Percentiles rank a stretch among this genome's conserved stretches.
These are phyloP conservation scores for Colletotrichum gigasporum DNA, from an alignment of 2,329 filamentous ascomycete genomes.

Conservation along the genomic window DNA sequence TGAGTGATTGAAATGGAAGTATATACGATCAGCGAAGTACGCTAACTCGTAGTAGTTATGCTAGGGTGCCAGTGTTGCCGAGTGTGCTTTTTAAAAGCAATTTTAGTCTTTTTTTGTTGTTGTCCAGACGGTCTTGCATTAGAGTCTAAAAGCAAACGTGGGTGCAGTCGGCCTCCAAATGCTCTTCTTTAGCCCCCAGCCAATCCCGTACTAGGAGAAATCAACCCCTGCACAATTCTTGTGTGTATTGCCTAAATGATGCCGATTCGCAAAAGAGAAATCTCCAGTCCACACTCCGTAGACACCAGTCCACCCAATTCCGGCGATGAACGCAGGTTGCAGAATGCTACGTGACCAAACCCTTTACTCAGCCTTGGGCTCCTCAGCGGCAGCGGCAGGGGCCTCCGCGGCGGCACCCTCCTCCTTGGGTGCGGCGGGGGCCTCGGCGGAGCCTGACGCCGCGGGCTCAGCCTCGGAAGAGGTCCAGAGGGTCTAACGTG, in stretches of 20 bases:
- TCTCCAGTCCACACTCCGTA: conserved; percentile 70
- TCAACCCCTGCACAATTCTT: conserved; percentile 46
- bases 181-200: conserved; percentile 54
- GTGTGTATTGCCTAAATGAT: conserved; percentile 58
- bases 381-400: conserved; percentile 63
- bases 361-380: conserved; percentile 74
- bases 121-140: conserved; percentile 66
- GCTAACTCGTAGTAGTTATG: too few species aligned
- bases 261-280: conserved; percentile 62
- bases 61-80: not conserved
- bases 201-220: conserved; percentile 48
- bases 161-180: conserved; percentile 55
- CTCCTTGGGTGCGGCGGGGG: conserved; percentile 57
- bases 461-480: conserved; percentile 95
- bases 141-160: conserved; percentile 64
- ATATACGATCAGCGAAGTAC: too few species aligned
- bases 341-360: conserved; percentile 33
- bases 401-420: conserved; percentile 27
- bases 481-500: conserved; percentile 90
- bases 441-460: conserved; percentile 62
- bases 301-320: conserved; percentile 67
- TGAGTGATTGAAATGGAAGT: too few species aligned
- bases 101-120: conserved; percentile 61
- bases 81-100: conserved; percentile 47
- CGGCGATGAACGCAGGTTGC: conserved; percentile 50